Evolutionary conservation across 306 rosid species (phyloP).

Genomic region (Casuarina equisetifolia): DNA sequence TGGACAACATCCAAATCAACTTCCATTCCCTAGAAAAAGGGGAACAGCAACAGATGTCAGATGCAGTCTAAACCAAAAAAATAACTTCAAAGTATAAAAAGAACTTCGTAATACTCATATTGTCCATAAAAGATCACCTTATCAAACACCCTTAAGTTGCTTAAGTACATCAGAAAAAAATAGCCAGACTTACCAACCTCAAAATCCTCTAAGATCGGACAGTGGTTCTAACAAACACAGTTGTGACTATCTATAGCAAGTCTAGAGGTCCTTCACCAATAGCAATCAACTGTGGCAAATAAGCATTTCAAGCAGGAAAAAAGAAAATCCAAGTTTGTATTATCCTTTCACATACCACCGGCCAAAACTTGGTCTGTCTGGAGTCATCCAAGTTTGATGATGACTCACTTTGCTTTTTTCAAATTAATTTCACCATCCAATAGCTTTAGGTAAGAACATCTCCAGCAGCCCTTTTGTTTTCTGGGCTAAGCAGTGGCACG

Average conservation of each 20-base stretch:
- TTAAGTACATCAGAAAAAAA: neutral
- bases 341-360: neutral
- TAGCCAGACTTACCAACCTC: neutral
- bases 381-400: neutral
- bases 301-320: neutral
- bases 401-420: neutral
- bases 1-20: constrained; percentile 47
- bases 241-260: neutral
- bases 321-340: neutral
- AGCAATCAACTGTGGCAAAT: neutral
- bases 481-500: too few relatives aligned
- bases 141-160: constrained; percentile 6
- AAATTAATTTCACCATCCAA: neutral
- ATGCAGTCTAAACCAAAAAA: constrained; percentile 15
- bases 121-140: neutral
- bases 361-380: neutral
- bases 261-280: neutral
- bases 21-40: constrained; percentile 57
- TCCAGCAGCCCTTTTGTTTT: neutral
- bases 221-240: neutral
- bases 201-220: constrained; percentile 2
- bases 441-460: neutral
- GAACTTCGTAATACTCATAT: neutral
- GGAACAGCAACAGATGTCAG: constrained; percentile 16
- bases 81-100: neutral